Evolutionary conservation across 176 grass and related monocot genomes (phyloP).

Genomic region (Avena atlantica): DNA sequence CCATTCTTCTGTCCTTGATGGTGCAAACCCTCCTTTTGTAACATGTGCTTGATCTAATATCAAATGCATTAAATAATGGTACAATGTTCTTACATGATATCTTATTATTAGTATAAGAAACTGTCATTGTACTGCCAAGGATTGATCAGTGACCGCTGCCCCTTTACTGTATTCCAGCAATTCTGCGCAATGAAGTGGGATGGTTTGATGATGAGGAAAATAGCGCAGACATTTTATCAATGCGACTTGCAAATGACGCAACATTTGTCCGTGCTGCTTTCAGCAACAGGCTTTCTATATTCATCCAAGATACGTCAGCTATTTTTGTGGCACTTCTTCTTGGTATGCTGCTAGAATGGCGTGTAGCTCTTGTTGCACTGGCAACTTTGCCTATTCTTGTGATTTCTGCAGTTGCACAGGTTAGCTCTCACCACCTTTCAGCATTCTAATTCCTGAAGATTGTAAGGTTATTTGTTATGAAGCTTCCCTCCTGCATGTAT

Average conservation of each 20-base stretch:
- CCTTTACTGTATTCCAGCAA: conserved; percentile 65
- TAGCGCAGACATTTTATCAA: conserved; percentile 84
- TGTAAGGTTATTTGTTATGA: not conserved
- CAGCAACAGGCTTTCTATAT: conserved; percentile 95
- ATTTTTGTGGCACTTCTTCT: conserved; percentile 94
- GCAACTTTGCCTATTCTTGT: conserved; percentile 80
- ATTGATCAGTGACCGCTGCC: conserved; percentile 25
- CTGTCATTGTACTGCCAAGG: not conserved
- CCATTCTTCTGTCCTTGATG: not conserved
- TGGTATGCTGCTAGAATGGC: conserved; percentile 88
- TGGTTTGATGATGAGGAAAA: conserved; percentile 99
- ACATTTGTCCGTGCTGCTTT: conserved; percentile 97
- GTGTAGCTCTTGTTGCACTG: conserved; percentile 91
- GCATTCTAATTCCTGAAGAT: not conserved
- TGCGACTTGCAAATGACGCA: conserved; percentile 95
- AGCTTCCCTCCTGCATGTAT: not conserved
- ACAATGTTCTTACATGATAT: conserved; percentile 16
- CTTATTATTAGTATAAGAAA: conserved; percentile 5
- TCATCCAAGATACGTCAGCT: conserved; percentile 87
- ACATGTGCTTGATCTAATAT: not conserved
- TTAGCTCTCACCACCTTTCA: conserved; percentile 47
- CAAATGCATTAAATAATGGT: not conserved
- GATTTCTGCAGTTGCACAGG: conserved; percentile 92
- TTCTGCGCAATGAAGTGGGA: conserved; percentile 93
- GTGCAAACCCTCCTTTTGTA: not conserved